Evolutionary conservation across 139 green algal genomes (phyloP).

Genomic region (Closterium sp.): DNA sequence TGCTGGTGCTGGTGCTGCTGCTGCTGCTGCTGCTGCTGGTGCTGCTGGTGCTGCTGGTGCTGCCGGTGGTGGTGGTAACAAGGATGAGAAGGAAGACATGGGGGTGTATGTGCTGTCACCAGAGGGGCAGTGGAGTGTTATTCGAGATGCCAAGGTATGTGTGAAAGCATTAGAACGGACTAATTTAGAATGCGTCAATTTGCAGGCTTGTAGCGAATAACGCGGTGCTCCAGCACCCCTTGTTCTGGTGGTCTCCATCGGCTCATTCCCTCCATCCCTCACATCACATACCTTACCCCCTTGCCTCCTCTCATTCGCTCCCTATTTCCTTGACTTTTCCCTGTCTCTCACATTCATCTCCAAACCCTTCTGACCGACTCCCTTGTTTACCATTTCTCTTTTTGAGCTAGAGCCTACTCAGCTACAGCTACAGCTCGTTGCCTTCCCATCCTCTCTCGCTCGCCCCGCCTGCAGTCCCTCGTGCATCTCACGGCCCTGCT

Average conservation of each 20-base stretch:
- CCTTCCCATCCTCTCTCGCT: neutral
- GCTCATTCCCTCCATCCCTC: no score
- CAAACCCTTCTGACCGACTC: no score
- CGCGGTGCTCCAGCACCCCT: no score
- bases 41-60: neutral
- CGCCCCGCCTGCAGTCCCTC: neutral
- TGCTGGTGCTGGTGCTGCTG: neutral
- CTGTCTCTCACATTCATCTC: neutral
- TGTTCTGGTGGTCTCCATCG: no score
- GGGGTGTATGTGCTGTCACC: neutral
- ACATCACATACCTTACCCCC: no score
- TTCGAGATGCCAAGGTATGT: neutral
- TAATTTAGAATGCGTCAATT: no score
- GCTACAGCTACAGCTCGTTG: no score
- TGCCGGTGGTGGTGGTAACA: neutral
- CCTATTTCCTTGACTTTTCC: neutral
- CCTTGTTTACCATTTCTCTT: no score
- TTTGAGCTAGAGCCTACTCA: no score
- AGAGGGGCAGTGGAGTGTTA: neutral
- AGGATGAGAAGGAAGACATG: neutral
- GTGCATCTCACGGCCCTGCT: neutral
- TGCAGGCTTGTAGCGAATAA: no score
- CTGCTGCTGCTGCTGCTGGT: neutral
- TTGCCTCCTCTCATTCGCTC: no score
- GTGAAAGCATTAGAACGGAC: no score